Evolutionary conservation across 176 grass and related monocot genomes (phyloP), one percentile per base, ranked within the genome.

Genomic region (Oryza meyeriana): DNA sequence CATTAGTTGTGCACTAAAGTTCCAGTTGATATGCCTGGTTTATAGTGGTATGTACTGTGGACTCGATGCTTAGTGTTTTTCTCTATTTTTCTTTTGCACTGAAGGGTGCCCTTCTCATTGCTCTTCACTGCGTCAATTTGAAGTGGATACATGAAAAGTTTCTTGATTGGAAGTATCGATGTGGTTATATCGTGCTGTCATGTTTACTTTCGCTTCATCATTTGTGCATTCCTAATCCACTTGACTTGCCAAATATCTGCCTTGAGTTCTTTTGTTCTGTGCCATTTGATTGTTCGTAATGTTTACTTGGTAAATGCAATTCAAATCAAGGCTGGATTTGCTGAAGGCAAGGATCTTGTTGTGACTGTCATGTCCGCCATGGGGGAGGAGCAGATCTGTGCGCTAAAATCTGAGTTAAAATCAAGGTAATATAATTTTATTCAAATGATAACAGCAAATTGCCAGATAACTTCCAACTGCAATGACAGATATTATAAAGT

Each of bases 321-420:
- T 71, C 86, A 94, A 88, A 79, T 94, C 18, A 88, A 84, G 75
- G 76, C 80, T 35, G 92, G 92, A 57, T 94, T 94, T 81, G 85
- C 33, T 4, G 85, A 85, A 18, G 92, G 92, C 30, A 94, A 91
- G 65, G 92, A 94, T 83, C 55, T 94, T 20, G 88, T 86, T 24
- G 78, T 94, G 72, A 84, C 86, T 2, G 92, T 91, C 64, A 94
- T 94, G 92, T 88, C 92, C 45, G 79, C 92, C 16, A 94, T 94
- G 92, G 92, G 88, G 13, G 92, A 94, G 76, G 92, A 94, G 47
- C 92, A 94, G 83, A 91, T 94, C 76, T 89, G 80, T 10, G 88
- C 83, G 0, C 42, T 94, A 11, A 94, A 94, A 39, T 3, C 40
- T 12, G 12, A 12, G 40, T 12, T 41, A 41, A 41, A 41, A 41